Evolutionary conservation across 2,329 filamentous ascomycete species (phyloP).

Genomic region (Fusarium denticulatum): DNA sequence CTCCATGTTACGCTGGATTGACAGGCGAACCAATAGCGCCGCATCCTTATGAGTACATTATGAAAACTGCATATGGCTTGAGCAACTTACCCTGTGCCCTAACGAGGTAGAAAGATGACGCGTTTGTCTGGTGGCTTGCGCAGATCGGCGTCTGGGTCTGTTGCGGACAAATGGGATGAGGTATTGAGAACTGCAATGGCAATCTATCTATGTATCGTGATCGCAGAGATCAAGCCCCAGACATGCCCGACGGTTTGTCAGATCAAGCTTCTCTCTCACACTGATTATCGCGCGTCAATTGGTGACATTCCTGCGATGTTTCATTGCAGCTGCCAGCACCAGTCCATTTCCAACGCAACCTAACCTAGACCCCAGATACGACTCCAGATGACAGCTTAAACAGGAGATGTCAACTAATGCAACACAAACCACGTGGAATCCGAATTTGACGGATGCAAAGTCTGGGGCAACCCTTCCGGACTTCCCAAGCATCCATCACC

Average conservation of each 20-base stretch:
- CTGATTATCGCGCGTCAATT: no score
- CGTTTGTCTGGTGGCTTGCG: fast-evolving
- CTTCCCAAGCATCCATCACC: background rate
- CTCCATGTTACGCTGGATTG: fast-evolving
- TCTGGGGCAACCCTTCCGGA: background rate
- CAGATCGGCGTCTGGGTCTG: fast-evolving
- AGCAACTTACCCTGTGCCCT: fast-evolving
- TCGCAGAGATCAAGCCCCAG: no score
- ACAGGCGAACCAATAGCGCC: background rate
- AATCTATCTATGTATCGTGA: no score
- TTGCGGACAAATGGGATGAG: fast-evolving
- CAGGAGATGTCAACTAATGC: background rate
- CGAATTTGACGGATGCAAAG: background rate
- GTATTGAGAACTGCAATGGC: no score
- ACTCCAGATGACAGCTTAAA: background rate
- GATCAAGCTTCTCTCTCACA: no score
- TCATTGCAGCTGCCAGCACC: no score
- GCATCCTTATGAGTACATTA: fast-evolving
- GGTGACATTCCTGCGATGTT: no score
- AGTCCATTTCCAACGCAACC: background rate
- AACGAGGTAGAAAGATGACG: fast-evolving
- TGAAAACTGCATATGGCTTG: fast-evolving
- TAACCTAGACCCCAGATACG: background rate
- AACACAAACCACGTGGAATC: background rate
- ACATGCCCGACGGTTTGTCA: no score